Conservation (phyloP, 495 filamentous ascomycete genomes). For the Podospora pseudopauciseta region DNA sequence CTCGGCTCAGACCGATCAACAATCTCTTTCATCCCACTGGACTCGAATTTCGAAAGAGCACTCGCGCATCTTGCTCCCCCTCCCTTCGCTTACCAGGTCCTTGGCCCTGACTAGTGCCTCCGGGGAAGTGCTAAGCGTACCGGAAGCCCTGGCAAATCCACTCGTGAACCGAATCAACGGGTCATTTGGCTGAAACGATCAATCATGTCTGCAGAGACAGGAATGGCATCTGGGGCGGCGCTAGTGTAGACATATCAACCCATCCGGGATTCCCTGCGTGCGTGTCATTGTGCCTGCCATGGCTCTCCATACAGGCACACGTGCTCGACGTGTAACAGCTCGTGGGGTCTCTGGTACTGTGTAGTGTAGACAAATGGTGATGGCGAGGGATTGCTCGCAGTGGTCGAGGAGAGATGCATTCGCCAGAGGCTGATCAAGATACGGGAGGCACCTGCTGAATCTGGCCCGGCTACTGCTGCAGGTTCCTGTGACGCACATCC, state of each 20-base stretch:
- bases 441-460: neutral
- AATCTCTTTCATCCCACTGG: neutral
- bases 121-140: constrained; percentile 2
- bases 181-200: constrained; percentile 4
- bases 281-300: neutral
- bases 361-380: neutral
- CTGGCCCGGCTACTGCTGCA: neutral
- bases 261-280: neutral
- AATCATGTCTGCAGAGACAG: neutral
- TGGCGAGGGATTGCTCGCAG: neutral
- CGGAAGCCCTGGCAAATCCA: neutral
- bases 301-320: neutral
- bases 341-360: neutral
- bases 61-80: neutral
- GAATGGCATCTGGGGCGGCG: neutral
- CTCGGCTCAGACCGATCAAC: neutral
- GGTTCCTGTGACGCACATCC: neutral
- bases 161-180: constrained; percentile 5
- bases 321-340: neutral
- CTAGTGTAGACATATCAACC: neutral
- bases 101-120: neutral
- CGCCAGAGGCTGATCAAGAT: neutral
- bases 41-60: neutral
- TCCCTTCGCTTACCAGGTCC: constrained; percentile 2
- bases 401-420: neutral